These are phyloP conservation scores for Parasitella parasitica DNA, from an alignment of 371 early-diverging fungal genomes.

Conservation along the genomic window DNA sequence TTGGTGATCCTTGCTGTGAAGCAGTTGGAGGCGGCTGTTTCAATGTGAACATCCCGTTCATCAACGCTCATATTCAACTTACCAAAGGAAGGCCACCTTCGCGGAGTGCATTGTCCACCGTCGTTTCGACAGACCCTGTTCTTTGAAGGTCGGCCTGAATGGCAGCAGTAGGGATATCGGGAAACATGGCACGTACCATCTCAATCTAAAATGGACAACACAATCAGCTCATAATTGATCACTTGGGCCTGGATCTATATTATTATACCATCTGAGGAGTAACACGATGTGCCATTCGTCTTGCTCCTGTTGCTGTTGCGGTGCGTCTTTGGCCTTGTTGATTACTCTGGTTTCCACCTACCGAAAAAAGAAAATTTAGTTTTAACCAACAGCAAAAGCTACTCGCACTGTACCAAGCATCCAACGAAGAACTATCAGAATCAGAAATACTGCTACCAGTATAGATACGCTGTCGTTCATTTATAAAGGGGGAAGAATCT, in stretches of 20 bases:
- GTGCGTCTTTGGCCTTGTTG: constrained; percentile 43
- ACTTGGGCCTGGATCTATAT: not conserved
- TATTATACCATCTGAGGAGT: constrained; percentile 61
- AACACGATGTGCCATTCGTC: constrained; percentile 51
- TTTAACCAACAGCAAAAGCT: no score
- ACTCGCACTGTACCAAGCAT: constrained; percentile 68
- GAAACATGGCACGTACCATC: constrained; percentile 83
- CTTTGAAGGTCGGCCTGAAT: constrained; percentile 83
- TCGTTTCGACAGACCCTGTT: constrained; percentile 85
- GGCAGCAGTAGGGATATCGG: constrained; percentile 79
- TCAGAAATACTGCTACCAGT: constrained; percentile 69
- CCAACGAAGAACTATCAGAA: constrained; percentile 74
- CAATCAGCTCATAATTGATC: not conserved
- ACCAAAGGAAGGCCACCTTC: constrained; percentile 75
- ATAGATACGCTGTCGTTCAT: constrained; percentile 81
- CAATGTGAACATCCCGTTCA: not conserved
- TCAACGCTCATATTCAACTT: constrained; percentile 9
- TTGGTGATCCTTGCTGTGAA: constrained; percentile 17
- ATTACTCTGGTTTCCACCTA: constrained; percentile 23
- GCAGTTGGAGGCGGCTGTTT: constrained; percentile 29
- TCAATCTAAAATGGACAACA: constrained; percentile 56
- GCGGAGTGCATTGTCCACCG: constrained; percentile 85
- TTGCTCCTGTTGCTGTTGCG: constrained; percentile 10
- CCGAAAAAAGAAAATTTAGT: not conserved
- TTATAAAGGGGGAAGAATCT: not conserved